Evolutionary conservation across 257 asterid genomes (phyloP), one percentile per base, ranked within the genome.

Genomic region (Nicotiana benthamiana): DNA sequence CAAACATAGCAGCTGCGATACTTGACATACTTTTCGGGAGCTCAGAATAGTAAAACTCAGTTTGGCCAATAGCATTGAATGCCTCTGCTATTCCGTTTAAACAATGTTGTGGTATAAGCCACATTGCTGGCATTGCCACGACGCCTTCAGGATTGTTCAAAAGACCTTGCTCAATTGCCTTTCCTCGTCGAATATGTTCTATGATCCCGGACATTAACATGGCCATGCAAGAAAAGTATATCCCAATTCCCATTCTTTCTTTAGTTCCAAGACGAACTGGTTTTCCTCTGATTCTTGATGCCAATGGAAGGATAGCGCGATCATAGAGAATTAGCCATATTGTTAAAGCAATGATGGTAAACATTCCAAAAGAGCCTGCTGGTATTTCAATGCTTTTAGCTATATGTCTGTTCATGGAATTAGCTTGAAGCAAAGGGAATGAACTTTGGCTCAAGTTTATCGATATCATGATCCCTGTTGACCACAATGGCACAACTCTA

Each of bases 1-100:
- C 92, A 7, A 89, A 87, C 76, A 92, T 56, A 5, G 94, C 83
- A 1, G 92, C 68, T 1, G 94, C 93, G 0, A 92, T 70, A 51
- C 93, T 92, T 7, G 94, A 87, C 94, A 92, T 90, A 18, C 87
- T 89, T 52, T 74, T 88, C 0, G 94, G 94, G 17, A 92, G 89
- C 86, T 92, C 94, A 0, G 94, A 84, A 52, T 87, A 92, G 16
- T 88, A 92, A 81, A 92, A 90, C 81, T 90, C 97, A 0, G 86
- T 87, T 52, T 92, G 97, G 2, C 87, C 92, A 2, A 92, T 87
- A 9, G 90, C 92, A 32, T 88, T 89, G 9, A 89, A 83, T 13
- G 91, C 94, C 82, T 92, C 97, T 0, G 97, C 92, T 9, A 92
- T 82, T n/a, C 94, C 97, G 6, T 16, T 80, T 80, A 89, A 36